A percentile compares a stretch with the other conserved stretches of the same genome.
Conservation (phyloP, 1,139 yeast genomes). For the Lipomyces yarrowii region DNA sequence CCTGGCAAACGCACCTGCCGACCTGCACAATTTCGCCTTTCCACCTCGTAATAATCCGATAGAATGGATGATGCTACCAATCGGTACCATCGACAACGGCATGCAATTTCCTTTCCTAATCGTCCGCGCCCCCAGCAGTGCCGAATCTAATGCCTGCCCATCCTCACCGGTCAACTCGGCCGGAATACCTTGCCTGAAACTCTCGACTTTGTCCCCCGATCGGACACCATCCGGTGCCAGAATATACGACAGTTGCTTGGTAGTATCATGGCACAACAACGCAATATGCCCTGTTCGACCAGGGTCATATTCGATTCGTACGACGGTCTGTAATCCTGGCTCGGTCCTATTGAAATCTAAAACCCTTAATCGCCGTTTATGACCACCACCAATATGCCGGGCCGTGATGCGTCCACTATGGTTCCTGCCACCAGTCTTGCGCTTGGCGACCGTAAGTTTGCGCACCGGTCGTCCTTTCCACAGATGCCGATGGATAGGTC, state of each 20-base stretch:
- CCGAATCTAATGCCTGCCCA: conserved; percentile 73
- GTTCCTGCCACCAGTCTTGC: conserved; percentile 86
- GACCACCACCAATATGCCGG: conserved; percentile 97
- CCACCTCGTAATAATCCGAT: conserved; percentile 77
- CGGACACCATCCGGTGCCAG: conserved; percentile 91
- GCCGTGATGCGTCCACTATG: conserved; percentile 85
- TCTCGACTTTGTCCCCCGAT: conserved; percentile 88
- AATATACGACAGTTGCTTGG: conserved; percentile 73
- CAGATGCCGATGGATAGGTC: conserved; percentile 84
- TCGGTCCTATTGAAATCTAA: conserved; percentile 72
- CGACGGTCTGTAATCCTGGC: conserved; percentile 76
- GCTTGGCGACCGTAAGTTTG: conserved; percentile 73
- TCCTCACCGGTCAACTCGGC: conserved; percentile 66
- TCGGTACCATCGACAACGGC: conserved; percentile 88
- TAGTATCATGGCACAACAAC: conserved; percentile 62
- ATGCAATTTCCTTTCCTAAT: conserved; percentile 94
- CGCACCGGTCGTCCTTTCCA: conserved; percentile 82
- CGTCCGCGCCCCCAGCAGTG: conserved; percentile 81
- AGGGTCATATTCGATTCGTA: conserved; percentile 94
- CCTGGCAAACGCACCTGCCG: conserved; percentile 96
- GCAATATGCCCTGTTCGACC: conserved; percentile 95
- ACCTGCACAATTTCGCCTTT: conserved; percentile 87
- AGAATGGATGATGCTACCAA: conserved; percentile 87
- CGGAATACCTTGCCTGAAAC: conserved; percentile 89
- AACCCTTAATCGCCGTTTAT: conserved; percentile 80